Evolutionary conservation across 2,329 filamentous ascomycete genomes (phyloP).

Genomic region (Penicillium sp.): DNA sequence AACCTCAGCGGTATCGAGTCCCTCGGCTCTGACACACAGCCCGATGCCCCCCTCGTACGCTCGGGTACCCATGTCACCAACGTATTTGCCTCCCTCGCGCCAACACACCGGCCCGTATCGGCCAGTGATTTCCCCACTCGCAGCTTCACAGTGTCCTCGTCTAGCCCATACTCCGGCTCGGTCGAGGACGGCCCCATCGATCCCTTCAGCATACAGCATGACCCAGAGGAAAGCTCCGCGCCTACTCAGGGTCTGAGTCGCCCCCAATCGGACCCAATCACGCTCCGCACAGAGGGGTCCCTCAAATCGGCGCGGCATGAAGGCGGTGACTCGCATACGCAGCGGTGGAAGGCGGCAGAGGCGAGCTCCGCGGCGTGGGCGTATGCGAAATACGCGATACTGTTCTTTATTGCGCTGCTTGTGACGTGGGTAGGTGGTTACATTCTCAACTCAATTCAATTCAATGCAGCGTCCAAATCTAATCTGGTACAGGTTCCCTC

Average conservation of each 20-base stretch:
- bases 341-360: constrained; percentile 17
- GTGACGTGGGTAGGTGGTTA: constrained; percentile 32
- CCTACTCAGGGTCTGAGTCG: no score
- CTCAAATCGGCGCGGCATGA: background rate
- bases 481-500: constrained; percentile 49
- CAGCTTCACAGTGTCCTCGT: constrained; percentile 1
- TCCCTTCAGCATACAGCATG: background rate
- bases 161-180: constrained; percentile 26
- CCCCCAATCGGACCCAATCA: no score
- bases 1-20: constrained; percentile 44
- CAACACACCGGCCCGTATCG: constrained; percentile 4
- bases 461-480: background rate
- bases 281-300: background rate
- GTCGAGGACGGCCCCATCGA: constrained; percentile 21
- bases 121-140: background rate
- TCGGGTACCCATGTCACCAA: constrained; percentile 57
- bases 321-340: constrained; percentile 4
- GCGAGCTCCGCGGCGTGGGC: constrained; percentile 31
- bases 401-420: constrained; percentile 36
- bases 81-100: constrained; percentile 33
- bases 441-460: background rate
- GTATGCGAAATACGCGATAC: constrained; percentile 33
- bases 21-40: constrained; percentile 32
- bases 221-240: no score
- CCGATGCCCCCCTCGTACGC: constrained; percentile 37